Evolutionary conservation across 805 yeast species (phyloP), one percentile per base, ranked within the genome.

Genomic region (Cyberlindnera xishuangbannaensis): DNA sequence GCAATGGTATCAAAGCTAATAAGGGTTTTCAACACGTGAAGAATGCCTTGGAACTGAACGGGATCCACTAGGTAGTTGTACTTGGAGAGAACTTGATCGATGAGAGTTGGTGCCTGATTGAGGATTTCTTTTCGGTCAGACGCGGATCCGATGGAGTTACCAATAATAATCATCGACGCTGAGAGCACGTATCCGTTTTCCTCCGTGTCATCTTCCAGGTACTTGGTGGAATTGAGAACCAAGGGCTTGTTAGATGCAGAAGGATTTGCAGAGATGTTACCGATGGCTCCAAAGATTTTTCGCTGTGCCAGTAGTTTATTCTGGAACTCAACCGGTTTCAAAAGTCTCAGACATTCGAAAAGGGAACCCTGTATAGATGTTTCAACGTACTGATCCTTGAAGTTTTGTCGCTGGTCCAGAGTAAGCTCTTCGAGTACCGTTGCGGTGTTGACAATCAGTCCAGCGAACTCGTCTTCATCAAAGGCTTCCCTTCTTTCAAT

Each of bases 241-340:
- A 38, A 7, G 3, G 40, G 18, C 20, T 27, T 35, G 28, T 53
- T 53, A 2, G 30, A 26, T 4, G 47, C 19, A 15, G 51, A 34
- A 5, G 41, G 34, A 20, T 53, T 51, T 10, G 55, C 41, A 8
- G 56, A 51, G 8, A 53, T 41, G 29, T 51, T 51, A 1, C 58
- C 58, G 28, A 48, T 42, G 2, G 55, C 27, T 3, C 48, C 47
- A 27, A 30, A 48, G 8, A 53, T 15, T 17, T 41, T 41, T 29
- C 58, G 43, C 24, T 48, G 47, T 8, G 35, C 42, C 10, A 29
- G 39, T 7, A 48, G 18, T 22, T 39, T 47, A 16, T 48, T 49
- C 6, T 37, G 43, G n/a, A 52, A 31, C 19, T 44, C 50, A 25
- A 40, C 21, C 2, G 37, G 30, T 10, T 33, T 34, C 2, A 45